Base-by-base conservation (phyloP, 164 flowering plant species). In the Magnolia officinalis region DNA sequence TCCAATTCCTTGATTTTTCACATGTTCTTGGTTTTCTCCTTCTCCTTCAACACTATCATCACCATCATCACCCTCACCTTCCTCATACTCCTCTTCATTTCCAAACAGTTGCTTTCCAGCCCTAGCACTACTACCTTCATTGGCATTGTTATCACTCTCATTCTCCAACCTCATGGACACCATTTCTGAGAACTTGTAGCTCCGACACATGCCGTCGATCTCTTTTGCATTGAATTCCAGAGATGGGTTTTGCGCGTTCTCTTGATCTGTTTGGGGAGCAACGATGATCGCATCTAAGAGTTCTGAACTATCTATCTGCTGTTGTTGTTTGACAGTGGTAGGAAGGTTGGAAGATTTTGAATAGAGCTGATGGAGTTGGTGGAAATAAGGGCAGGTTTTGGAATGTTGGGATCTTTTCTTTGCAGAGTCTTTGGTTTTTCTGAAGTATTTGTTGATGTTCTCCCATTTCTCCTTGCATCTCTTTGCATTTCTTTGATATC, bases 401-500 rank as follows among this genome's bases (percentile, higher is more conserved):
- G 79, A 72, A 3, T 77, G 63, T 50, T 50, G 29, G 10, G 79
- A 31, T 21, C 79, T 21, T 29, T 63, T 71, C 75, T 65, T 72
- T 14, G 50, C 75, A 51, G 21, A 65, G 51, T 72, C 74, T 52
- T 77, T 77, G 18, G 75, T 52, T 65, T 72, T 77, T 13, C 65
- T 64, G 52, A 77, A 77, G 75, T 77, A 77, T 65, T 77, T 77
- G 79, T 77, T 77, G 63, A 77, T 77, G 71, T 77, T 77, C 64
- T 77, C 79, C 79, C 79, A 77, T 63, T 77, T 77, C 72, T 77
- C 79, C 63, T 77, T 77, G 75, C 79, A 77, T 70, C 75, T 64
- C 79, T 77, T 72, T 8, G 79, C 75, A 52, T 65, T 77, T 65
- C 79, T 72, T 6, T 55, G 19, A 23, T 77, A 72, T 2, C 79